phyloP scores from a whole-genome alignment of 306 rosid species.

The Dicorynia guianensis region DNA sequence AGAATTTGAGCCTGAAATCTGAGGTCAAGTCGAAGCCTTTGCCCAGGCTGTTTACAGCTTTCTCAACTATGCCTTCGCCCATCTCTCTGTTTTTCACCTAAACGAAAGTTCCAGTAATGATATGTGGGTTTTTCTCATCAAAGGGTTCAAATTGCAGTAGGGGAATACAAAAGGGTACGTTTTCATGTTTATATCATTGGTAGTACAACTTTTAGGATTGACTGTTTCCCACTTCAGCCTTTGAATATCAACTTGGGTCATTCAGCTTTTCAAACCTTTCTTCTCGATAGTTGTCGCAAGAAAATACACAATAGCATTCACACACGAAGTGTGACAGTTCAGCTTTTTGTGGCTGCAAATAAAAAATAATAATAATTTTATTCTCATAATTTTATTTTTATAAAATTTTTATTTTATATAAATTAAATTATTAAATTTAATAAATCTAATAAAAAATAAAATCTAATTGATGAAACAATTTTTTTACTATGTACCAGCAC shows the following conservation, averaged over 20 bases:
- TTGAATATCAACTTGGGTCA: conserved; percentile 1
- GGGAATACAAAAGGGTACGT: background rate
- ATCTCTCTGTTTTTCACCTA: conserved; percentile 23
- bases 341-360: too few relatives aligned
- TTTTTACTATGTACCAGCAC: too few relatives aligned
- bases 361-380: too few relatives aligned
- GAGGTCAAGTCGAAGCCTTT: conserved; percentile 89
- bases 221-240: conserved; percentile 13
- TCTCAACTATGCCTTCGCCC: conserved; percentile 54
- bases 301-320: too few relatives aligned
- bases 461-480: too few relatives aligned
- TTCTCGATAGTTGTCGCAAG: too few relatives aligned
- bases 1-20: conserved; percentile 82
- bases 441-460: too few relatives aligned
- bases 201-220: conserved; percentile 6
- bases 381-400: too few relatives aligned
- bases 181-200: conserved; percentile 23
- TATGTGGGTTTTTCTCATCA: conserved; percentile 5
- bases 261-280: background rate
- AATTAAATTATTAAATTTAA: too few relatives aligned
- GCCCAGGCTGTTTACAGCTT: conserved; percentile 71
- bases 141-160: background rate
- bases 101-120: background rate
- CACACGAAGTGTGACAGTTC: too few relatives aligned
- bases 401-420: too few relatives aligned